phyloP scores from a whole-genome alignment of 495 filamentous ascomycete species.

The Glarea lozoyensis region DNA sequence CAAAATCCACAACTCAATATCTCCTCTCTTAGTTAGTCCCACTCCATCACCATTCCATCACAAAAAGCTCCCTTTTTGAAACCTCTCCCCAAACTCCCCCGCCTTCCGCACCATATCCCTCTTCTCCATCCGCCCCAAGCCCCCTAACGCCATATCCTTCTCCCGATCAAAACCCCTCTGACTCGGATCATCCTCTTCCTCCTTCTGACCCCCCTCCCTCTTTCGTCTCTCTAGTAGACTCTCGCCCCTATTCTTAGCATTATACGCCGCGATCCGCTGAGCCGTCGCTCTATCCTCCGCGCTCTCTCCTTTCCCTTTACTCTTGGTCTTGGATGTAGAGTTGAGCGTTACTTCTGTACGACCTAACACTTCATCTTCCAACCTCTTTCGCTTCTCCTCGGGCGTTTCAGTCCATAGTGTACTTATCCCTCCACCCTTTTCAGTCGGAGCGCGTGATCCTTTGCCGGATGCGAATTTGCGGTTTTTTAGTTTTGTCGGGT shows the following conservation, averaged over 20 bases:
- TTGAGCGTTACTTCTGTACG: slow-evolving; percentile 34
- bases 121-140: slow-evolving; percentile 63
- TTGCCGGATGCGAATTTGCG: slow-evolving; percentile 80
- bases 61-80: slow-evolving; percentile 70
- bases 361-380: slow-evolving; percentile 83
- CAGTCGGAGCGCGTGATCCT: slow-evolving; percentile 35
- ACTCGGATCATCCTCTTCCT: slow-evolving; percentile 83
- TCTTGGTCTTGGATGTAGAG: background rate
- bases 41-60: too few species aligned
- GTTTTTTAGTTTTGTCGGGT: slow-evolving; percentile 74
- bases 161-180: slow-evolving; percentile 82
- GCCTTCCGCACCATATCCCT: slow-evolving; percentile 74
- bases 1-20: too few species aligned
- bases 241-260: slow-evolving; percentile 45
- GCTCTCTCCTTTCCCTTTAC: slow-evolving; percentile 16
- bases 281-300: slow-evolving; percentile 28
- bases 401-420: slow-evolving; percentile 88
- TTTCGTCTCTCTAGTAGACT: slow-evolving; percentile 55
- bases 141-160: slow-evolving; percentile 82
- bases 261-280: slow-evolving; percentile 49
- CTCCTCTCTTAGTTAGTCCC: too few species aligned
- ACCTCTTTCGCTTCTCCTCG: slow-evolving; percentile 70
- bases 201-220: slow-evolving; percentile 18
- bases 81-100: slow-evolving; percentile 73
- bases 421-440: slow-evolving; percentile 34